Evolutionary conservation across 179 eudicot genomes (phyloP), one percentile per base, ranked within the genome.

Genomic region (Silene coronaria): DNA sequence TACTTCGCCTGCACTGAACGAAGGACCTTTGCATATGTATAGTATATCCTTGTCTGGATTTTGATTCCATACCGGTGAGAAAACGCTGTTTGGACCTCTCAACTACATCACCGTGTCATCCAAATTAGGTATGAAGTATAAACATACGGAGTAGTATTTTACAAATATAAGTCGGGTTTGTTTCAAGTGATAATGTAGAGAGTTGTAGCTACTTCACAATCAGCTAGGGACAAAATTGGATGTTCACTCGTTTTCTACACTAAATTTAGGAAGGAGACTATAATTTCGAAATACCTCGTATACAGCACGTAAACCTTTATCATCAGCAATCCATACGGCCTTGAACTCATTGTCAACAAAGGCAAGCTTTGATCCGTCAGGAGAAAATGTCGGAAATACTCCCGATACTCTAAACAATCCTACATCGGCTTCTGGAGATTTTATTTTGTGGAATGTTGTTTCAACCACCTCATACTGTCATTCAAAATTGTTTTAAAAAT

Each of bases 291-390:
- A 38, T 64, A 75, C 77, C 71, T 65, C 48, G 13, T 9, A 28
- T 7, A 75, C 42, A 5, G 14, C 14, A 3, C 64, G 77, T 27
- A 75, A 28, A 11, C 77, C 77, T 1, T 51, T 21, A 13, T 3
- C 5, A 22, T 75, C 77, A 4, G 64, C 77, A 0, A 75, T 32
- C 71, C 63, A 65, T 4, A 75, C 64, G 14, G 62, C 28, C 11
- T n/a, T 75, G 51, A 75, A 75, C 63, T 75, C 77, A 2, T 75
- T 75, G 32, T 75, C 77, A 22, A 75, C 77, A 51, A 75, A 75
- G 7, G 72, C 77, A 30, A 75, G 77, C 16, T 75, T 75, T 11
- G 36, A 10, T 4, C 71, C 71, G 32, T 75, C 77, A 2, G 71
- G 30, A 0, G 77, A 75, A 51, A 75, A 65, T 3, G 71, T 9